Base-by-base conservation (phyloP, 2,329 filamentous ascomycete species). In the Elsinoe batatas region DNA sequence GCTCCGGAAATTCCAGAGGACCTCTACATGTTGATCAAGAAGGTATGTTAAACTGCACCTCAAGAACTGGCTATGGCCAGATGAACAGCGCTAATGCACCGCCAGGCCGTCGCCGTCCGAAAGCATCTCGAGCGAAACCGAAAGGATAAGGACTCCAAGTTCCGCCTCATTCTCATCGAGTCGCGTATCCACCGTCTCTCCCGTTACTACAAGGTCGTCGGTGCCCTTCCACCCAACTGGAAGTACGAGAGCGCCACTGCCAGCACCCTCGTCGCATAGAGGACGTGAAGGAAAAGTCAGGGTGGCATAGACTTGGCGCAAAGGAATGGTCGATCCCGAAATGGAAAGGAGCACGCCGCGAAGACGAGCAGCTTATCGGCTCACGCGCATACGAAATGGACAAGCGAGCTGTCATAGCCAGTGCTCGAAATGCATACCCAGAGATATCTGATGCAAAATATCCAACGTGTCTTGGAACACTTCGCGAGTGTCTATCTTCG, bases 1-100 rank as follows among this genome's bases (percentile, higher is more conserved):
- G 91, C 93, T 68, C 93, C 94, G 75, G 91, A 97, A 76, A 85
- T 98, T 69, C 93, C 94, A 73, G 93, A 98, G 85, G 93, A 98
- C 79, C 87, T 97, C 67, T 98, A 97, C 87, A 95, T 95, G 88
- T 82, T 97, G 76, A 97, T 97, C 88, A 96, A 96, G 88, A 98
- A 98, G 90, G 91, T 94, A 74, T 71, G 69, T 64, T 22, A n/a
- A 35, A 2, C 11, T 20, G 11, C 47, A n/a, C n/a, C 15, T 17
- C 32, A n/a, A 44, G 13, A 7, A 35, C 11, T 32, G 17, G n/a
- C 26, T 38, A 38, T 20, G 47, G 11, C 36, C 57, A 46, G 17
- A 18, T 5, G 36, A 22, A 7, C 46, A 33, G 1, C 12, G 3
- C 32, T 22, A 51, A 22, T 30, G 7, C 20, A 37, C 30, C 32